A percentile compares a stretch with the other conserved stretches of the same genome.
These are phyloP conservation scores for Nicotiana obtusifolia DNA, from an alignment of 257 asterid genomes.

Conservation along the genomic window DNA sequence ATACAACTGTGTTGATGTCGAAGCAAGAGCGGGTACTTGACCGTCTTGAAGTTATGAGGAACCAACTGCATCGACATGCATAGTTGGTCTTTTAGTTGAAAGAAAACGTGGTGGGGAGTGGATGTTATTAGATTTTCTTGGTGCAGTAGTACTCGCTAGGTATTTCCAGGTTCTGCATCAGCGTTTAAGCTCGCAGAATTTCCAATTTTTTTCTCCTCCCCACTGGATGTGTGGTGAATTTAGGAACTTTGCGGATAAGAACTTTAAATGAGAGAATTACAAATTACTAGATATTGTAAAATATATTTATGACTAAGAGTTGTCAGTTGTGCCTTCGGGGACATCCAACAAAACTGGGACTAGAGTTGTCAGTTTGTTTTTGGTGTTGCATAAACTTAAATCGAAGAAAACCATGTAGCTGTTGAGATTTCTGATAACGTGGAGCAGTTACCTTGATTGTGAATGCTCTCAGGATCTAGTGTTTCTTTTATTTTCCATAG, in stretches of 20 bases:
- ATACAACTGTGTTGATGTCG: neutral
- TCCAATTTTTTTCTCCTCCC: neutral
- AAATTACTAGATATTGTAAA: neutral
- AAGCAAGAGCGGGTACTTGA: neutral
- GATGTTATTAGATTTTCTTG: neutral
- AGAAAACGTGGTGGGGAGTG: neutral
- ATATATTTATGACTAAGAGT: neutral
- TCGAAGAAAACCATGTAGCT: neutral
- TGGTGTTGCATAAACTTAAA: neutral
- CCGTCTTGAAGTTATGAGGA: neutral
- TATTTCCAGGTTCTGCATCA: neutral
- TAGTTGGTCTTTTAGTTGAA: neutral
- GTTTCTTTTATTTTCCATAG: neutral
- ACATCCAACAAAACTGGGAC: neutral
- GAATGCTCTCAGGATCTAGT: neutral
- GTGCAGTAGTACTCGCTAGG: neutral
- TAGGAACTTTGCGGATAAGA: neutral
- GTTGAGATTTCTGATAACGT: neutral
- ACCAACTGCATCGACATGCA: neutral
- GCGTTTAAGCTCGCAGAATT: neutral
- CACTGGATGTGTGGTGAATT: neutral
- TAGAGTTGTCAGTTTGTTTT: neutral
- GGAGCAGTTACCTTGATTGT: too few relatives aligned
- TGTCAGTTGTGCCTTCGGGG: neutral
- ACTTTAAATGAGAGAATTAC: neutral